Percentiles rank a stretch among this genome's conserved stretches.
phyloP scores from a whole-genome alignment of 805 yeast species.

The Komagataella ulmi region DNA sequence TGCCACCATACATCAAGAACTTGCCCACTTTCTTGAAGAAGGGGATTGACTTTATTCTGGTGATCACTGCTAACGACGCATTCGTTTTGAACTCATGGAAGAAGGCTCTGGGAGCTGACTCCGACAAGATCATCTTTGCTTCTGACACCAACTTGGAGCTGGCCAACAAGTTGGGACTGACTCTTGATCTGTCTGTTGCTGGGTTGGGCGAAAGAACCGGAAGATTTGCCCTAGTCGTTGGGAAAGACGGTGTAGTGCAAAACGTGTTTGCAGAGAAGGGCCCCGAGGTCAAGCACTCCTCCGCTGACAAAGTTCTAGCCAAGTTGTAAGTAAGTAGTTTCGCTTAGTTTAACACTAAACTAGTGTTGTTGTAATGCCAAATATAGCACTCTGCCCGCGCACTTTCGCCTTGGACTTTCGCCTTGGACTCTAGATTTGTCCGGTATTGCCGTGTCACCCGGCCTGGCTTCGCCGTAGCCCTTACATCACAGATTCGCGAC shows the following conservation, averaged over 20 bases:
- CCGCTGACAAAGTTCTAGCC: slow-evolving; percentile 12
- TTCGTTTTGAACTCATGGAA: slow-evolving; percentile 66
- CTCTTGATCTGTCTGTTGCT: slow-evolving; percentile 34
- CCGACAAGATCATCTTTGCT: slow-evolving; percentile 38
- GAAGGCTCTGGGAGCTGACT: slow-evolving; percentile 25
- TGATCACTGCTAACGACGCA: slow-evolving; percentile 58
- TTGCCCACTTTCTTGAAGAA: slow-evolving; percentile 37
- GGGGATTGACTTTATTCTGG: slow-evolving; percentile 50
- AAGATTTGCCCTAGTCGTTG: slow-evolving; percentile 58
- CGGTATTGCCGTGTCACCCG: neutral
- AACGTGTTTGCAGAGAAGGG: slow-evolving; percentile 15
- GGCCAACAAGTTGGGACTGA: slow-evolving; percentile 44
- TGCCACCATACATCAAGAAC: slow-evolving; percentile 50
- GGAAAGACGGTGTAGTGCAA: slow-evolving; percentile 25
- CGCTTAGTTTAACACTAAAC: neutral
- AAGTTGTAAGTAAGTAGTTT: slow-evolving; percentile 7
- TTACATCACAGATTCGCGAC: neutral
- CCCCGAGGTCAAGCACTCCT: slow-evolving; percentile 14
- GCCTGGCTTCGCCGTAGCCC: neutral
- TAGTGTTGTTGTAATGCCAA: neutral
- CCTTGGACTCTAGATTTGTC: neutral
- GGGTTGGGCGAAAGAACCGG: slow-evolving; percentile 48
- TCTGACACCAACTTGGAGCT: slow-evolving; percentile 49
- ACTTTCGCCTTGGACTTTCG: neutral
- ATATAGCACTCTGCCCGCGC: neutral